These are phyloP conservation scores for Huntiella decipiens DNA, from an alignment of 2,329 filamentous ascomycete genomes.

Conservation along the genomic window DNA sequence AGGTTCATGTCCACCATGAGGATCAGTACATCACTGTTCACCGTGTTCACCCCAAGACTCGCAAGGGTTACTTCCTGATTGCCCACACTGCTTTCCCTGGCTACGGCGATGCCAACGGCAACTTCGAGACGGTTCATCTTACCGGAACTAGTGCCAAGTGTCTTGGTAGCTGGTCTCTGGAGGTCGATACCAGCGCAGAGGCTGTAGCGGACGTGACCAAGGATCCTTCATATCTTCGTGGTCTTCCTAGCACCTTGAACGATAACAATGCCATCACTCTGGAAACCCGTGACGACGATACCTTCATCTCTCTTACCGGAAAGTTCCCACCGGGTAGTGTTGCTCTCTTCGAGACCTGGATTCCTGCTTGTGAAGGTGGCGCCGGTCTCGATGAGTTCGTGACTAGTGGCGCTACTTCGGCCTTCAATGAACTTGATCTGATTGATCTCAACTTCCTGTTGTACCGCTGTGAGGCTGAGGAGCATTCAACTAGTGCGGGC, in stretches of 20 bases:
- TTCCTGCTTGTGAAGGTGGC: constrained; percentile 69
- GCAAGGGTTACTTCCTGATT: constrained; percentile 88
- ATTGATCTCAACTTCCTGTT: constrained; percentile 80
- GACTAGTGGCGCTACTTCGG: constrained; percentile 58
- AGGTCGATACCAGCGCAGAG: constrained; percentile 62
- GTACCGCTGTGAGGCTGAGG: constrained; percentile 83
- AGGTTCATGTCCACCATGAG: constrained; percentile 93
- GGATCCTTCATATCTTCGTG: constrained; percentile 55
- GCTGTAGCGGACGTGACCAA: constrained; percentile 42
- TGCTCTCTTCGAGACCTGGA: constrained; percentile 89
- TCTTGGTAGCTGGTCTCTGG: constrained; percentile 79
- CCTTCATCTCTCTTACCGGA: constrained; percentile 60
- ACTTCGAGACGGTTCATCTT: constrained; percentile 61
- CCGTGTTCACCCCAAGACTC: constrained; percentile 74
- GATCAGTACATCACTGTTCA: constrained; percentile 94
- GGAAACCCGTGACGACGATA: constrained; percentile 53
- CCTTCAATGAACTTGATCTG: constrained; percentile 56
- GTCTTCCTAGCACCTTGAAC: constrained; percentile 66
- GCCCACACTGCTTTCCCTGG: constrained; percentile 92
- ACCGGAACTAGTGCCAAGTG: constrained; percentile 69
- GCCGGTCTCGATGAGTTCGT: constrained; percentile 72
- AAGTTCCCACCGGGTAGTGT: constrained; percentile 88
- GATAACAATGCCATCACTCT: constrained; percentile 56
- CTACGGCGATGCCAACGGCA: constrained; percentile 66
- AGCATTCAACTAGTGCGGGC: constrained; percentile 56